A percentile compares a stretch with the other conserved stretches of the same genome.
These are phyloP conservation scores for Tricladium varicosporioides DNA, from an alignment of 2,329 filamentous ascomycete species.

Conservation along the genomic window DNA sequence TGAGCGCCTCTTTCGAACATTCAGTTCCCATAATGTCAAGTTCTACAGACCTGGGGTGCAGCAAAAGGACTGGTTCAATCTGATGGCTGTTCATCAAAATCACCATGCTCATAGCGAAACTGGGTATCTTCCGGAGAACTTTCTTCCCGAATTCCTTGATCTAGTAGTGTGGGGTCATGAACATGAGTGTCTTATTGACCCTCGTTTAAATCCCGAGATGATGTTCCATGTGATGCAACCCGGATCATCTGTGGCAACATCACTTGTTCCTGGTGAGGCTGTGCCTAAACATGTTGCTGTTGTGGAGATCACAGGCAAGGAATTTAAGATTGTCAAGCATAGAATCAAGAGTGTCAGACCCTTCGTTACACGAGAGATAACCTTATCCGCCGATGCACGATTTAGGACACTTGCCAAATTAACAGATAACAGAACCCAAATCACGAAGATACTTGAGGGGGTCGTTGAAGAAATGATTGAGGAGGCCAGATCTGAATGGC, in stretches of 20 bases:
- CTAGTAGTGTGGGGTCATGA: slow-evolving; percentile 96
- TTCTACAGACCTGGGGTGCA: slow-evolving; percentile 85
- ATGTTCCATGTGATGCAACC: slow-evolving; percentile 97
- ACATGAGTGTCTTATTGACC: slow-evolving; percentile 92
- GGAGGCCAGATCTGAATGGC: slow-evolving; percentile 79
- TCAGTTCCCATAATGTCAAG: slow-evolving; percentile 87
- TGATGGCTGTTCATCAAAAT: slow-evolving; percentile 94
- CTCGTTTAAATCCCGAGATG: slow-evolving; percentile 77
- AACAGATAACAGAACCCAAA: slow-evolving; percentile 77
- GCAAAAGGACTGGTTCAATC: slow-evolving; percentile 89
- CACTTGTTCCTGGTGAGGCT: slow-evolving; percentile 83
- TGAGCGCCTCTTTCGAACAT: slow-evolving; percentile 90
- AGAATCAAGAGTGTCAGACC: slow-evolving; percentile 86
- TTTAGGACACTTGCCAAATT: slow-evolving; percentile 78
- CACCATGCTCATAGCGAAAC: slow-evolving; percentile 90
- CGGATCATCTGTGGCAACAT: slow-evolving; percentile 93
- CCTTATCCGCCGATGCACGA: slow-evolving; percentile 70
- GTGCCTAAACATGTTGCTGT: slow-evolving; percentile 89
- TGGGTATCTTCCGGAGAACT: slow-evolving; percentile 90
- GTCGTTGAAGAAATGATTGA: slow-evolving; percentile 86
- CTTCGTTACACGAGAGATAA: slow-evolving; percentile 82
- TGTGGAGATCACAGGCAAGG: slow-evolving; percentile 75
- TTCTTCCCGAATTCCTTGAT: slow-evolving; percentile 87
- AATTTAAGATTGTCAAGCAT: slow-evolving; percentile 78
- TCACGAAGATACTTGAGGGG: slow-evolving; percentile 73